These are phyloP conservation scores for Acrocalymma vagum DNA, from an alignment of 2,329 filamentous ascomycete genomes.

Conservation along the genomic window DNA sequence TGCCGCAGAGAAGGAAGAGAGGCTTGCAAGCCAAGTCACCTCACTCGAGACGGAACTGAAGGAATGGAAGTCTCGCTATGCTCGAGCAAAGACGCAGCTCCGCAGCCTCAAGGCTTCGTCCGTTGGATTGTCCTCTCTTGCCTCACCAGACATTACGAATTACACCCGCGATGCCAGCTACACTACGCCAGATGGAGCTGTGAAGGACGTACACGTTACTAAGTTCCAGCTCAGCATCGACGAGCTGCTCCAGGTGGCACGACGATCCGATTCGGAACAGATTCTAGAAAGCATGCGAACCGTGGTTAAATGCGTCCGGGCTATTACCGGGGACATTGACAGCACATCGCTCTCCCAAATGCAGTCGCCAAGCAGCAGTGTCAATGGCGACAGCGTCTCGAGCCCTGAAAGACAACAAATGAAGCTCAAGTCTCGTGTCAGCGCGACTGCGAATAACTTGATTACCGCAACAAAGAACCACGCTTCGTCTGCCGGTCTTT, in stretches of 20 bases:
- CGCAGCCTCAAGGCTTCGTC: constrained; percentile 83
- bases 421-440: constrained; percentile 82
- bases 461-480: constrained; percentile 97
- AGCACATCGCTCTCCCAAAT: constrained; percentile 57
- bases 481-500: constrained; percentile 80
- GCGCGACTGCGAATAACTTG: constrained; percentile 92
- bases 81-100: constrained; percentile 86
- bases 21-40: constrained; percentile 77
- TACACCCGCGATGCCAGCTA: constrained; percentile 73
- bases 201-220: constrained; percentile 92
- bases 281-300: constrained; percentile 87
- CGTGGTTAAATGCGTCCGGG: constrained; percentile 82
- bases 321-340: constrained; percentile 82
- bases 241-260: constrained; percentile 81
- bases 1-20: constrained; percentile 82
- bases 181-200: constrained; percentile 74
- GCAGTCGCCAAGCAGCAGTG: constrained; percentile 45
- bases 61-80: constrained; percentile 90
- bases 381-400: constrained; percentile 38
- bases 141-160: constrained; percentile 67
- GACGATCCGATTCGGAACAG: constrained; percentile 74
- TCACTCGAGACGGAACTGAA: constrained; percentile 83
- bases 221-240: constrained; percentile 96
- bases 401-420: constrained; percentile 62
- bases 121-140: constrained; percentile 73